Base-by-base conservation (phyloP, 2,329 filamentous ascomycete species). In the Coniochaeta ligniaria region DNA sequence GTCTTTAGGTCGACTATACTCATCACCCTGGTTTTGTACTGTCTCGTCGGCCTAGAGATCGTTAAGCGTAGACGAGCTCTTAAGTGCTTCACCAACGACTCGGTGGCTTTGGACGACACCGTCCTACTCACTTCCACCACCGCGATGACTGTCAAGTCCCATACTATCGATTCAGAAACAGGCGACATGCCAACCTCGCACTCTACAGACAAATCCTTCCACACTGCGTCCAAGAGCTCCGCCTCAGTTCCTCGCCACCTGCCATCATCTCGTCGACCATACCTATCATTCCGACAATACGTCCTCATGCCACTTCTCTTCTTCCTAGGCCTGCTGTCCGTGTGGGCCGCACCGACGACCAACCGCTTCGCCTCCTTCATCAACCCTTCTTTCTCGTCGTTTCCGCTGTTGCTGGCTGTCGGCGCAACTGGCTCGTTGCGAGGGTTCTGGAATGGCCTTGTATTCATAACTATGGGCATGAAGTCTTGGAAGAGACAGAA, bases 1-100 rank as follows among this genome's bases (percentile, higher is more conserved):
- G 16, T 59, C 9, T 28, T 12, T 36, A 74, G 73, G 72, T 59
- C 71, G 14, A 60, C 66, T 20, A 72, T 75, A 24, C 31, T 66
- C 3, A 45, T 67, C 43, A 65, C 65, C 33, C 62, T 68, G 3
- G 65, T 76, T 2, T 66, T 86, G 35, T 78, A 87, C 66, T 71
- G 72, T 41, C 67, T 85, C 60, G 71, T 75, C 28, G 72, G 71
- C 17, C 61, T 70, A 63, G 69, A 72, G 58, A 72, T 75, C 38
- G 62, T 68, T 35, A 67, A 69, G 55, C 67, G 73, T 0, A 66
- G 71, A 22, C 68, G 69, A 43, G 69, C 72, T 17, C 67, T 74
- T 59, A 67, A 68, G 56, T 63, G 69, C 8, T 68, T 69, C 35
- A 65, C 64, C 22, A 67, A 67, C 59, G 67, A 73, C 45, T 62